phyloP scores from a whole-genome alignment of 306 rosid genomes.

The Rosa lucieae region DNA sequence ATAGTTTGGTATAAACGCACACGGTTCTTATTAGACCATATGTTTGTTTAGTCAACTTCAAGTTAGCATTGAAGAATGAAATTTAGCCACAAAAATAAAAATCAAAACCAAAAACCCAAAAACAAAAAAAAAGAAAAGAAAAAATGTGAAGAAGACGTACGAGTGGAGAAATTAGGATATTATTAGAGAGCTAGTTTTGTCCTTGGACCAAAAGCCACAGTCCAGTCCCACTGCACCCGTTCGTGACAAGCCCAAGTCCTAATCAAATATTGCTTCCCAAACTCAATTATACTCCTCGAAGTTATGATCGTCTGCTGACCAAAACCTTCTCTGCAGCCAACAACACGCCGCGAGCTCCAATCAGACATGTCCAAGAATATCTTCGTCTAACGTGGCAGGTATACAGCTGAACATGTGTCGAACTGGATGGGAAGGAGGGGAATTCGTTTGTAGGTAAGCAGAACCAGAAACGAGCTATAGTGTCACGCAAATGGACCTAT shows the following conservation, averaged over 20 bases:
- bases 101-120: neutral
- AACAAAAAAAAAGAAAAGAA: neutral
- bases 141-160: neutral
- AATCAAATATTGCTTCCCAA: neutral
- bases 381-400: neutral
- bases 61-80: neutral
- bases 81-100: neutral
- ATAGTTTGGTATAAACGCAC: too few relatives aligned
- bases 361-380: neutral
- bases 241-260: neutral
- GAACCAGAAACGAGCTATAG: neutral
- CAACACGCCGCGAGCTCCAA: neutral
- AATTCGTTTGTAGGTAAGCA: neutral
- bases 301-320: neutral
- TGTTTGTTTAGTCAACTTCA: neutral
- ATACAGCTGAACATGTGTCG: neutral
- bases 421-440: neutral
- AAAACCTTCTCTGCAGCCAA: too few relatives aligned
- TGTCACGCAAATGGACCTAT: neutral
- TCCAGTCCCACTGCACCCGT: neutral
- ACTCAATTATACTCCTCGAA: neutral
- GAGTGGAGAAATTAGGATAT: neutral
- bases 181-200: neutral
- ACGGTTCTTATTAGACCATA: neutral
- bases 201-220: neutral